Evolutionary conservation across 768 basidiomycete genomes (phyloP).

Genomic region (Tubosaeta sp.): DNA sequence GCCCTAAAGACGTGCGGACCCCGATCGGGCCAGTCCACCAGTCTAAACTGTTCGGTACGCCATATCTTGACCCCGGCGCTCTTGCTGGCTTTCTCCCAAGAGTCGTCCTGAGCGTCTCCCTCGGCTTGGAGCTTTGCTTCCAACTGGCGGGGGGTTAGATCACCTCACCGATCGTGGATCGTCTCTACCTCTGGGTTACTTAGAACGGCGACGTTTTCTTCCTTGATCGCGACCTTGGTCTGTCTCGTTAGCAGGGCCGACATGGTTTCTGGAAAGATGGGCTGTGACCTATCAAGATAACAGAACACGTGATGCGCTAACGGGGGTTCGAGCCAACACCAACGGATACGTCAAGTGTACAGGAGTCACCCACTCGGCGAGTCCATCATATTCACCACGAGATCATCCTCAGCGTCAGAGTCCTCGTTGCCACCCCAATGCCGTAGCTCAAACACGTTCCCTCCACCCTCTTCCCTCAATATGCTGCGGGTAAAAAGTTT

Average conservation of each 20-base stretch:
- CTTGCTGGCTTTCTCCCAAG: slow-evolving; percentile 48
- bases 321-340: no score
- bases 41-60: slow-evolving; percentile 54
- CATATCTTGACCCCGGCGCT: slow-evolving; percentile 48
- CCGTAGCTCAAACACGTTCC: slow-evolving; percentile 51
- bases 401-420: slow-evolving; percentile 22
- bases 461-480: slow-evolving; percentile 50
- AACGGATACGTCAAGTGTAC: no score
- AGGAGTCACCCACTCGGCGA: slow-evolving; percentile 10
- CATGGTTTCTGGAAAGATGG: slow-evolving; percentile 4
- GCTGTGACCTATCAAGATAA: slow-evolving; percentile 1
- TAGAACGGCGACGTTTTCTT: slow-evolving; percentile 59
- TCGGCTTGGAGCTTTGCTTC: slow-evolving; percentile 51
- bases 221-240: slow-evolving; percentile 46
- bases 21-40: slow-evolving; percentile 30
- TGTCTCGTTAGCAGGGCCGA: slow-evolving; percentile 6
- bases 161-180: background rate
- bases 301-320: slow-evolving; percentile 19
- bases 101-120: slow-evolving; percentile 43
- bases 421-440: slow-evolving; percentile 34
- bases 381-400: slow-evolving; percentile 22
- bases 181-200: slow-evolving; percentile 50
- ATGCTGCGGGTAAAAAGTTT: slow-evolving; percentile 39
- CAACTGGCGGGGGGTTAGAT: slow-evolving; percentile 4
- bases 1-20: slow-evolving; percentile 1